These are phyloP conservation scores for Quercus lobata DNA, from an alignment of 331 rosid species.

Conservation along the genomic window DNA sequence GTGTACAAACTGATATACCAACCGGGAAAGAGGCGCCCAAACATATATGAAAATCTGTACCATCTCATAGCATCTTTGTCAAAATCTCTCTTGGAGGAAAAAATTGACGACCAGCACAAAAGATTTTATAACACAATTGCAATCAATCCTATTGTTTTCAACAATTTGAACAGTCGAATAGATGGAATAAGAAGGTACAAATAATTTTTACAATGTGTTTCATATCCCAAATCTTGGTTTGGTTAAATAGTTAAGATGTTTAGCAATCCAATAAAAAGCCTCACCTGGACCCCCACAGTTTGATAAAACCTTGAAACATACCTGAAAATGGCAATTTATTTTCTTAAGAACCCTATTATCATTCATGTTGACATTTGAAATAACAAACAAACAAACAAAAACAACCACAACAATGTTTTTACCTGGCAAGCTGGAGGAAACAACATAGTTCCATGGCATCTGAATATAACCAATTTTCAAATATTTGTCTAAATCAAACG, in stretches of 20 bases:
- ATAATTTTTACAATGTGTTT: not conserved
- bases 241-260: not conserved
- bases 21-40: too few relatives aligned
- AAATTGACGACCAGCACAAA: not conserved
- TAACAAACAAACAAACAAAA: not conserved
- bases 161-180: too few relatives aligned
- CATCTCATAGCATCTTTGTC: not conserved
- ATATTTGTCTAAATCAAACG: slow-evolving; percentile 2
- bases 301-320: not conserved
- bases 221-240: not conserved
- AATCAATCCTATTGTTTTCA: too few relatives aligned
- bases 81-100: not conserved
- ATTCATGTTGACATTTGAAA: not conserved
- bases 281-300: not conserved
- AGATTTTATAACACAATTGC: not conserved
- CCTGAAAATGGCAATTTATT: not conserved
- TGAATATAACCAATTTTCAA: not conserved
- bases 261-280: too few relatives aligned
- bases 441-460: slow-evolving; percentile 18
- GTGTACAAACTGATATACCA: too few relatives aligned
- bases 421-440: not conserved
- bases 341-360: not conserved
- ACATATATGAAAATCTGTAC: too few relatives aligned
- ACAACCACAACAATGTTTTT: not conserved
- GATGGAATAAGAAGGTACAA: too few relatives aligned